phyloP scores from a whole-genome alignment of 768 basidiomycete species.

The Lyophyllum semitale region DNA sequence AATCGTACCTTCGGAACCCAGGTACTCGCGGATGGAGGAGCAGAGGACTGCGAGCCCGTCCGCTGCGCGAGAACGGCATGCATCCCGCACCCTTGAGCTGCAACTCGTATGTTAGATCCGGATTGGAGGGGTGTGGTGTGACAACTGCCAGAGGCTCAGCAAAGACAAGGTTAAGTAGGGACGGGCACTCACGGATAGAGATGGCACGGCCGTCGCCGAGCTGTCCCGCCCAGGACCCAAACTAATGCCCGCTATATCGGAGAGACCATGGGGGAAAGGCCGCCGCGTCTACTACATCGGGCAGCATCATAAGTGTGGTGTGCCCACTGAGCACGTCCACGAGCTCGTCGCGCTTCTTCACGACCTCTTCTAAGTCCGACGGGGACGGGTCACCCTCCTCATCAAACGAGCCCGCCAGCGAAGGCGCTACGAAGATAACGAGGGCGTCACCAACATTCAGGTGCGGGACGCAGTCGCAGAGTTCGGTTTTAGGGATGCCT shows the following conservation, averaged over 20 bases:
- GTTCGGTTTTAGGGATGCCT: slow-evolving; percentile 66
- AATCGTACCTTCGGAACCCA: slow-evolving; percentile 86
- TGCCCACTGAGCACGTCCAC: slow-evolving; percentile 83
- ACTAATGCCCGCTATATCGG: slow-evolving; percentile 91
- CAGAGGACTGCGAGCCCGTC: slow-evolving; percentile 96
- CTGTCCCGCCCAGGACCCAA: slow-evolving; percentile 90
- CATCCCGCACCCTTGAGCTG: slow-evolving; percentile 95
- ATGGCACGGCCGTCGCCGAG: slow-evolving; percentile 95
- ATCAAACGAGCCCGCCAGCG: slow-evolving; percentile 44
- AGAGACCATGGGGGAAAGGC: slow-evolving; percentile 82
- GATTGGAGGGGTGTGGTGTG: slow-evolving; percentile 69
- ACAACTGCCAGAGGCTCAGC: slow-evolving; percentile 55
- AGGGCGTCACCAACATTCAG: slow-evolving; percentile 91
- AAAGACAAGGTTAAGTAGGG: background rate
- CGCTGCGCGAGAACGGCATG: slow-evolving; percentile 92
- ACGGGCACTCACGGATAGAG: slow-evolving; percentile 60
- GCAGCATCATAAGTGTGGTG: slow-evolving; percentile 58
- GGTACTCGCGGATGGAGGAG: slow-evolving; percentile 91
- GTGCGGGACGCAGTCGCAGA: slow-evolving; percentile 79
- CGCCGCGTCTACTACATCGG: slow-evolving; percentile 10
- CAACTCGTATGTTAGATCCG: slow-evolving; percentile 68
- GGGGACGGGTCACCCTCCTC: slow-evolving; percentile 33
- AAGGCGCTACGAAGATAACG: slow-evolving; percentile 59
- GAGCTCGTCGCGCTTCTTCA: slow-evolving; percentile 64
- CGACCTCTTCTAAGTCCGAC: slow-evolving; percentile 33